Base-by-base conservation (phyloP, 768 basidiomycete species). In the Psilocybe azurescens region DNA sequence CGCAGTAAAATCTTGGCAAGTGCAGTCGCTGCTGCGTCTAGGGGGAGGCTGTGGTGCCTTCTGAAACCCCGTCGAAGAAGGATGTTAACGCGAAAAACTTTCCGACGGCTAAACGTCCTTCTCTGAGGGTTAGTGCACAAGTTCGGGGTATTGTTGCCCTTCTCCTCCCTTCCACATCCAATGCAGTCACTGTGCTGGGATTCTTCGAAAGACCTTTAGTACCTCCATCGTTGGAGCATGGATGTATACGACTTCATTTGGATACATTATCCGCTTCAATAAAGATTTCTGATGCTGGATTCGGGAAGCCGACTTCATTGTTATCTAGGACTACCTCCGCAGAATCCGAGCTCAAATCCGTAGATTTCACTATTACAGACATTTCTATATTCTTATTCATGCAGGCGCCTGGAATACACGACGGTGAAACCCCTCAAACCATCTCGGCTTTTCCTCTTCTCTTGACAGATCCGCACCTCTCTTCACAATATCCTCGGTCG, bases 381-480 rank as follows among this genome's bases (percentile, higher is more conserved):
- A 10, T 90, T 1, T 89, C 89, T 14, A 67, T 85, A 9, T 88
- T 91, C 64, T 78, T 79, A 10, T 84, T 89, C 67, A 74, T 74
- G 18, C 54, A 58, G 58, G 59, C 58, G 46, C 29, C 32, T 55
- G 46, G 59, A 56, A 33, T 11, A 10, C 10, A 18, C 29, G 3
- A 39, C 11, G 41, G 20, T 16, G 51, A 57, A 41, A 41, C 50
- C 18, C 14, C 58, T 16, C 16, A 28, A 0, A 36, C 69, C 20
- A 56, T 78, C 50, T 61, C 67, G 18, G 84, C 87, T 28, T 80
- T 83, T 13, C 94, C 94, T 11, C 74, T 97, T 48, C 69, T 97
- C 16, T 83, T 95, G 52, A 88, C 87, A 9, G 95, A 96, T 68
- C 81, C 81, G n/a, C 74, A 85, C 63, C 83, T 96, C 16, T 70